Percentiles rank a stretch among this genome's conserved stretches.
Conservation (phyloP, 805 yeast genomes). For the Wickerhamomyces rabaulensis region DNA sequence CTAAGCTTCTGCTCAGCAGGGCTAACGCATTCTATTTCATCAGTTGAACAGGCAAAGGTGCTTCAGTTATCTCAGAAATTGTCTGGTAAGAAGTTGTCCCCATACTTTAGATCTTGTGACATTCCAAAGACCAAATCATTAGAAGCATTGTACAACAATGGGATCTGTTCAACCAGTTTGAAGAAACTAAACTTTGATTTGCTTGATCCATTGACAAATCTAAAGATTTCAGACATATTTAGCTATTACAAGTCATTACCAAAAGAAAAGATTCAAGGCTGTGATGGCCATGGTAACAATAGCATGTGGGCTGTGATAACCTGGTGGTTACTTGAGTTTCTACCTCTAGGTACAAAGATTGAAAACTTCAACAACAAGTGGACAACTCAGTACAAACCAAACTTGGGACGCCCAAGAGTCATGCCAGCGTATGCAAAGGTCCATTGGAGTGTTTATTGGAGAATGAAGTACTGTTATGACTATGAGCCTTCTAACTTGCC, state of each 20-base stretch:
- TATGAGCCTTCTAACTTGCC: conserved; percentile 45
- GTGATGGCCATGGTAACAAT: conserved; percentile 36
- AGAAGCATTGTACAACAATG: conserved; percentile 12
- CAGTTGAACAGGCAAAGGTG: conserved; percentile 6
- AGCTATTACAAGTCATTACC: conserved; percentile 20
- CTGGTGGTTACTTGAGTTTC: conserved; percentile 61
- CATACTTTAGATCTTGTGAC: conserved; percentile 18
- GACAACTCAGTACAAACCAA: conserved; percentile 46
- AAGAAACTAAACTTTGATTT: conserved; percentile 11
- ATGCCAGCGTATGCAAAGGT: conserved; percentile 42
- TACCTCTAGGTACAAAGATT: conserved; percentile 52
- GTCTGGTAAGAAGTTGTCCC: conserved; percentile 5
- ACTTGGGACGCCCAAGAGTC: conserved; percentile 47
- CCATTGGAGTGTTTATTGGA: conserved; percentile 65
- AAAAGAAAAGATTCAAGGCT: conserved; percentile 18
- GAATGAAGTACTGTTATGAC: conserved; percentile 40
- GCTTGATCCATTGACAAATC: background rate
- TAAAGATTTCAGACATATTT: conserved; percentile 8
- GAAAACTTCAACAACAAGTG: conserved; percentile 46
- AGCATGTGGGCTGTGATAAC: conserved; percentile 24
- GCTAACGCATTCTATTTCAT: conserved; percentile 11
- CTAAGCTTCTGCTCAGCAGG: conserved; percentile 26
- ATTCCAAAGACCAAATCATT: conserved; percentile 4
- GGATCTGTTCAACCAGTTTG: conserved; percentile 13
- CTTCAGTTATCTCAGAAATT: conserved; percentile 9